Evolutionary conservation across 106 monocot species (phyloP).

Genomic region (Dioscorea dumetorum): DNA sequence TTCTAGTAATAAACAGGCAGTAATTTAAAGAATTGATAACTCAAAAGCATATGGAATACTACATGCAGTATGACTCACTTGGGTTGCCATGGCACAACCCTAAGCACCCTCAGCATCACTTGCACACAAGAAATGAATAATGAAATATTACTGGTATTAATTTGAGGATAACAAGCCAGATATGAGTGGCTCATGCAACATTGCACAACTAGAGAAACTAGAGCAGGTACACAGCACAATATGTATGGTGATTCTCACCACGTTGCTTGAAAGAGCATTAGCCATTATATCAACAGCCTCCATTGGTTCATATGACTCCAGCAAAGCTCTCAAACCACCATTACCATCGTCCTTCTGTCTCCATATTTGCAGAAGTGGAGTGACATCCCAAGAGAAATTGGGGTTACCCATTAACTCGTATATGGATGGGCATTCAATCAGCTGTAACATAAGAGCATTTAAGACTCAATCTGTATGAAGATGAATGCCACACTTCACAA

Average conservation of each 20-base stretch:
- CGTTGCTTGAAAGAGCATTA: conserved; percentile 72
- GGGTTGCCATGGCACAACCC: no score
- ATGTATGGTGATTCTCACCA: conserved; percentile 27
- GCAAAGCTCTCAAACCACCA: conserved; percentile 31
- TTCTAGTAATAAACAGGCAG: no score
- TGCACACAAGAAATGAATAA: no score
- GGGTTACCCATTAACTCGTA: conserved; percentile 83
- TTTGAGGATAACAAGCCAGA: no score
- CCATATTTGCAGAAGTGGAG: conserved; percentile 86
- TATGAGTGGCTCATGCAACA: no score
- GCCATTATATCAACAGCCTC: conserved; percentile 56
- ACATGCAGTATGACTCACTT: no score
- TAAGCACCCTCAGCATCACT: no score
- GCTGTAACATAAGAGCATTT: conserved; percentile 30
- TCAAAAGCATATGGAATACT: no score
- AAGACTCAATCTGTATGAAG: neutral
- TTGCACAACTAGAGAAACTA: no score
- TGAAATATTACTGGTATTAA: no score
- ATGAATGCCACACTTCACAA: neutral
- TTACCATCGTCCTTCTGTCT: conserved; percentile 36
- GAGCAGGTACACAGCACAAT: no score
- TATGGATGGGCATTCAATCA: conserved; percentile 97
- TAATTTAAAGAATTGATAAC: no score
- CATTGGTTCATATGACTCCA: conserved; percentile 70
- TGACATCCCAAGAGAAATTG: conserved; percentile 60